phyloP scores from a whole-genome alignment of 257 asterid genomes.

The Leptodermis oblonga region DNA sequence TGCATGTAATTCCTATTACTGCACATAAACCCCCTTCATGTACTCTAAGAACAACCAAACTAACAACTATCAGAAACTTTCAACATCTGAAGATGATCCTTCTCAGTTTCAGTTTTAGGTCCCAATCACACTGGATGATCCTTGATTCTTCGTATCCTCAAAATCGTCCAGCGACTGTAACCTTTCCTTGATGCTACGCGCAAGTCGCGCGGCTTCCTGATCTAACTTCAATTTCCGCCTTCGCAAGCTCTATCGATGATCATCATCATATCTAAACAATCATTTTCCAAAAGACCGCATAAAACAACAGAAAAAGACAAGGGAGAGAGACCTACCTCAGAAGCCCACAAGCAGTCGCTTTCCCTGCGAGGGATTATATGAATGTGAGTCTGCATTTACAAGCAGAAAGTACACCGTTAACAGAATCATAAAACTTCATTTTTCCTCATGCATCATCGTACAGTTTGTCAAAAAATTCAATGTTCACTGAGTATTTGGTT shows the following conservation, averaged over 20 bases:
- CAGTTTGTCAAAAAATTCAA: background rate
- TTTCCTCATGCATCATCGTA: background rate
- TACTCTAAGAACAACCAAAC: background rate
- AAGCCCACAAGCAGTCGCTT: slow-evolving; percentile 86
- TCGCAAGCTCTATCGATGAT: slow-evolving; percentile 36
- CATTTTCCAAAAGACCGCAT: background rate
- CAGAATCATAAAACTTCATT: background rate
- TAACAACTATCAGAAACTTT: background rate
- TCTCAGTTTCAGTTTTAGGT: slow-evolving; percentile 31
- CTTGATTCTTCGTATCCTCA: slow-evolving; percentile 54
- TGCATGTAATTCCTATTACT: background rate
- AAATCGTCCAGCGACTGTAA: slow-evolving; percentile 28
- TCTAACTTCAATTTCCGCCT: slow-evolving; percentile 63
- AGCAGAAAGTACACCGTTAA: slow-evolving; percentile 19
- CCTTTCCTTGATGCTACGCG: slow-evolving; percentile 52
- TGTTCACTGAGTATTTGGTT: background rate
- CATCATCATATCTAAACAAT: slow-evolving; percentile 7
- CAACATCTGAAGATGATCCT: background rate
- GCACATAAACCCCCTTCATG: background rate
- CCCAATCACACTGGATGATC: slow-evolving; percentile 39
- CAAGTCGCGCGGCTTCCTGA: slow-evolving; percentile 63
- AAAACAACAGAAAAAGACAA: background rate
- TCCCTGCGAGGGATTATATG: slow-evolving; percentile 93
- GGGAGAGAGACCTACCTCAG: slow-evolving; percentile 58
- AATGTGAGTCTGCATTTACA: slow-evolving; percentile 77